Evolutionary conservation across 768 basidiomycete species (phyloP).

Genomic region (Chalciporus chontae): DNA sequence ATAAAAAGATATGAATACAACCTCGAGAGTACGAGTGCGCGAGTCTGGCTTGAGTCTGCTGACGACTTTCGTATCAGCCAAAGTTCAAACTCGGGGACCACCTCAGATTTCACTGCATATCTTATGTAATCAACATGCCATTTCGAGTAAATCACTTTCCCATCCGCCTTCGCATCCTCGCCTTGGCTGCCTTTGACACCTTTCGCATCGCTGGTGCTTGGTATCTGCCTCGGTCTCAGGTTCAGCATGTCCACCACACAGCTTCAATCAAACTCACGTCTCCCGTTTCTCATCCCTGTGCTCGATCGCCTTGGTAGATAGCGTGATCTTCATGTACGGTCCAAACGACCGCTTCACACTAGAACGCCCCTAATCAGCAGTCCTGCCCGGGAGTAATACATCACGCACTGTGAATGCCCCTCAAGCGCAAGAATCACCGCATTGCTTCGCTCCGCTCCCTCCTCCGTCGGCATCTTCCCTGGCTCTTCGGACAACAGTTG

Average conservation of each 20-base stretch:
- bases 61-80: not conserved
- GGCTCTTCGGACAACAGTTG: constrained; percentile 49
- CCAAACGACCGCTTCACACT: constrained; percentile 56
- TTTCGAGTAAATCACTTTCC: constrained; percentile 26
- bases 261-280: constrained; percentile 32
- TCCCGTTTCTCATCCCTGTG: constrained; percentile 32
- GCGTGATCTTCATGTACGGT: constrained; percentile 69
- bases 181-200: constrained; percentile 56
- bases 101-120: constrained; percentile 8
- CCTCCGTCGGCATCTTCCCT: constrained; percentile 25
- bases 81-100: too few relatives aligned
- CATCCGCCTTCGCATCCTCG: constrained; percentile 45
- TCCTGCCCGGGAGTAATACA: not conserved
- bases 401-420: constrained; percentile 58
- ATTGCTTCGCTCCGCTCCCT: constrained; percentile 31
- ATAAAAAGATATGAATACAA: constrained; percentile 19
- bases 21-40: constrained; percentile 3
- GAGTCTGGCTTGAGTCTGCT: constrained; percentile 5
- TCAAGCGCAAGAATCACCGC: constrained; percentile 40
- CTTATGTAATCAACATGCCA: constrained; percentile 22
- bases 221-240: constrained; percentile 38
- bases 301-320: constrained; percentile 46
- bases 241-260: constrained; percentile 7
- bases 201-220: constrained; percentile 52
- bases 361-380: not conserved